These are phyloP conservation scores for Nicotiana tomentosiformis DNA, from an alignment of 257 asterid species.

Conservation along the genomic window DNA sequence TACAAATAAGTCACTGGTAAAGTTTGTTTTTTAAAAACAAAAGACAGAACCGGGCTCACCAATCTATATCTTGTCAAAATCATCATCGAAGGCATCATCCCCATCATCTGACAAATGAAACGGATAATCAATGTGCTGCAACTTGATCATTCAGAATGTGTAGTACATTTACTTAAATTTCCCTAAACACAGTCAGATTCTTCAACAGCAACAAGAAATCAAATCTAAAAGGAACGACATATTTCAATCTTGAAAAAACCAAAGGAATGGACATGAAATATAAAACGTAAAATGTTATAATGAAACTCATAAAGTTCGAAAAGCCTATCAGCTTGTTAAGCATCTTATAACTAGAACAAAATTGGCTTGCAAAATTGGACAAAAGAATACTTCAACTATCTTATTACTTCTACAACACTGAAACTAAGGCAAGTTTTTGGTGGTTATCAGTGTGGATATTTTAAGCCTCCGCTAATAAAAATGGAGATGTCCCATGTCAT, in stretches of 20 bases:
- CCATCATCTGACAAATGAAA: constrained; percentile 59
- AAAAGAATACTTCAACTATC: neutral
- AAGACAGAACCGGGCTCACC: constrained; percentile 22
- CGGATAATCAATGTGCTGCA: neutral
- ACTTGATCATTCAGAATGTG: neutral
- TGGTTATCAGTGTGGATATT: neutral
- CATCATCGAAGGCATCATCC: constrained; percentile 66
- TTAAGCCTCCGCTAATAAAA: neutral
- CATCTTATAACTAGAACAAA: neutral
- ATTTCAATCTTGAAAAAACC: neutral
- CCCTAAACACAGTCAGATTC: neutral
- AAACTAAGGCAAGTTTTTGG: neutral
- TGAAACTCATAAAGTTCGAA: neutral
- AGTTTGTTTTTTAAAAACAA: neutral
- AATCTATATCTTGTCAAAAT: constrained; percentile 69
- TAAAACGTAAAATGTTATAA: neutral
- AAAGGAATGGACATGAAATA: neutral
- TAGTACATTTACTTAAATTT: neutral
- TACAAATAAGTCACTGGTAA: neutral
- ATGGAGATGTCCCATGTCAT: neutral
- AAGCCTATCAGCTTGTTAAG: neutral
- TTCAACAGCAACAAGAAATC: neutral
- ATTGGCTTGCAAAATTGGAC: neutral
- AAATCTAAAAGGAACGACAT: neutral
- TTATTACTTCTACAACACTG: neutral